phyloP scores from a whole-genome alignment of 768 basidiomycete genomes.

The Lentinus brumalis region DNA sequence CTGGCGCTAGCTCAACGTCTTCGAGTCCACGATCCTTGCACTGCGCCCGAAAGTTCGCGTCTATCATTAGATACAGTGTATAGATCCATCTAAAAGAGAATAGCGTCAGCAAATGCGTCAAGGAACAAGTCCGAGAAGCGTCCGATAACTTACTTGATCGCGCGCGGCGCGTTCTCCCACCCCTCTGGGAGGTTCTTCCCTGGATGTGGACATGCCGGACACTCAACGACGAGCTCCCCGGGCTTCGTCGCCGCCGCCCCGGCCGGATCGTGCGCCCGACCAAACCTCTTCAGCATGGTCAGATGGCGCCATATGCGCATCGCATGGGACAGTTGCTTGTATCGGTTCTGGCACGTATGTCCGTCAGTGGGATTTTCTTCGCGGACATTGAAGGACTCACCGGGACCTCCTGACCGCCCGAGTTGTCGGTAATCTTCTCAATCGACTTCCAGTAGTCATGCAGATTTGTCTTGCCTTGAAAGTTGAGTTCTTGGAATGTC shows the following conservation, averaged over 20 bases:
- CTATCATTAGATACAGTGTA: slow-evolving; percentile 27
- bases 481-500: slow-evolving; percentile 35
- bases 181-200: slow-evolving; percentile 21
- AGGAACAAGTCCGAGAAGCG: too few relatives aligned
- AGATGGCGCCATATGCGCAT: slow-evolving; percentile 24
- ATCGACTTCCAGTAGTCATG: slow-evolving; percentile 36
- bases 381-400: slow-evolving; percentile 8
- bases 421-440: slow-evolving; percentile 31
- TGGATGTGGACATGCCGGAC: slow-evolving; percentile 29
- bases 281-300: slow-evolving; percentile 22
- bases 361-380: neutral
- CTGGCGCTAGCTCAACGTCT: slow-evolving; percentile 7
- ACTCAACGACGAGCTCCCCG: slow-evolving; percentile 22
- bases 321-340: slow-evolving; percentile 14
- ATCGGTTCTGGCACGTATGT: slow-evolving; percentile 12
- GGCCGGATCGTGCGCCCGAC: slow-evolving; percentile 22
- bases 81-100: slow-evolving; percentile 27
- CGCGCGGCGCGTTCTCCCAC: slow-evolving; percentile 18
- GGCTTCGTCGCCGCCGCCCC: slow-evolving; percentile 5
- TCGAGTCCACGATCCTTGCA: slow-evolving; percentile 20
- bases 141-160: slow-evolving; percentile 14
- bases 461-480: slow-evolving; percentile 35
- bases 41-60: slow-evolving; percentile 30
- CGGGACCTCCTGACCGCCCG: slow-evolving; percentile 10
- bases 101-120: too few relatives aligned